Base-by-base conservation (phyloP, 2,329 filamentous ascomycete species). In the Calonectria hongkongensis region DNA sequence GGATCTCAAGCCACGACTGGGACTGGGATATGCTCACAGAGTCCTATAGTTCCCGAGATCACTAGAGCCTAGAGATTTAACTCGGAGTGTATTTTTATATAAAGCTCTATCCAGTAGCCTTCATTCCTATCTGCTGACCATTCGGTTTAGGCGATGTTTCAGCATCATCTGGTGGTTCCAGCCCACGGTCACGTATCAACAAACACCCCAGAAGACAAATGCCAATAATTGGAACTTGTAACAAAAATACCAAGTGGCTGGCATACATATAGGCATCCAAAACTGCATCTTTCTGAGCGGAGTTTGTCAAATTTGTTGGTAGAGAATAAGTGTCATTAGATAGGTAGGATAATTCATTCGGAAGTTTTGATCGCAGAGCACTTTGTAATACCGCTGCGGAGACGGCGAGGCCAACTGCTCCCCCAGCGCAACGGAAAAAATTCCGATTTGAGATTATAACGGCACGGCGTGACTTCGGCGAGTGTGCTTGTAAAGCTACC, bases 371-470 rank as follows among this genome's bases (percentile, higher is more conserved):
- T 28, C 79, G 73, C 8, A 84, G 69, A 2, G 78, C 74, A 3
- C 79, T 81, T 62, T 84, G 83, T 8, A 85, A 74, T 2, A 92
- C 82, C 2, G 89, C 89, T 2, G 89, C 89, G 0, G 88, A 89
- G 9, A 92, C 82, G 0, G 90, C 90, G 0, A 93, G 86, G 0
- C 91, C 91, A 13, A 87, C 85, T 85, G 28, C 90, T 16, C 76
- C 91, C 10, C 91, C 91, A 4, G 90, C 83, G 63, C 87, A 89
- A 7, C 92, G 88, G 72, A 92, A 86, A 78, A 93, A 92, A 75
- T 93, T 93, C 1, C 91, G 86, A 62, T 89, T 88, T 2, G 89
- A 90, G 43, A 92, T 92, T 27, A 92, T 88, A 1, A 93, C 88
- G 0, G 92, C 91, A 28, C 91, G 86, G 50, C 92, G 88, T 0